A percentile compares a stretch with the other conserved stretches of the same genome.
Conservation (phyloP, 306 rosid genomes). For the Malus asiatica region DNA sequence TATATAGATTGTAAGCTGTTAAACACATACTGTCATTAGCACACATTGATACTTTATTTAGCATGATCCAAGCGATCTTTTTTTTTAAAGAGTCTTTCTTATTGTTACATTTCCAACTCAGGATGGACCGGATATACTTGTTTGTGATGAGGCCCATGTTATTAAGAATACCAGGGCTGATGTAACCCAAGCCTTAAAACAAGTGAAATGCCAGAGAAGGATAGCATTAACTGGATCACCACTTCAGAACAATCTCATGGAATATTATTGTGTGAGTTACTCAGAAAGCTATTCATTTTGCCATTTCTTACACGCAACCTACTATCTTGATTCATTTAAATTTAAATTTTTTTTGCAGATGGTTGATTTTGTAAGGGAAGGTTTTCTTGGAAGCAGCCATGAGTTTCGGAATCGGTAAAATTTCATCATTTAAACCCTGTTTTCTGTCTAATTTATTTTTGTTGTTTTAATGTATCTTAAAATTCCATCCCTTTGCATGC, state of each 20-base stretch:
- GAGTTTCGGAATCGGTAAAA: slow-evolving; percentile 93
- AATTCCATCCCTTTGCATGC: slow-evolving; percentile 26
- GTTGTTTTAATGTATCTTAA: slow-evolving; percentile 6
- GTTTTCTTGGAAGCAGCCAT: slow-evolving; percentile 98
- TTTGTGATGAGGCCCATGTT: slow-evolving; percentile 97
- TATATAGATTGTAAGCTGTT: not conserved
- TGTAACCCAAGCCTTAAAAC: slow-evolving; percentile 85
- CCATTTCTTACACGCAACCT: not conserved
- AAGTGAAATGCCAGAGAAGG: slow-evolving; percentile 94
- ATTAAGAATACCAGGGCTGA: slow-evolving; percentile 92
- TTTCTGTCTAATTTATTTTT: slow-evolving; percentile 1
- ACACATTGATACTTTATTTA: not conserved
- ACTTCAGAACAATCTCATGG: slow-evolving; percentile 98
- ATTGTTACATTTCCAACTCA: slow-evolving; percentile 20
- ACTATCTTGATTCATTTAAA: not conserved
- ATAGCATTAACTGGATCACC: slow-evolving; percentile 98
- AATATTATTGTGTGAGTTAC: slow-evolving; percentile 87
- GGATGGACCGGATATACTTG: slow-evolving; percentile 98
- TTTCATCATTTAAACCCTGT: slow-evolving; percentile 26
- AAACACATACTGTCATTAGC: not conserved
- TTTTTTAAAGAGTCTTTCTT: not conserved
- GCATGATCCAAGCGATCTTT: not conserved
- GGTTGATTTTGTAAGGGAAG: slow-evolving; percentile 99
- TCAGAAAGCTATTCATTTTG: not conserved
- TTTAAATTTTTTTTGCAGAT: slow-evolving; percentile 50